A percentile compares a stretch with the other conserved stretches of the same genome.
Evolutionary conservation across 495 filamentous ascomycete species (phyloP).

Genomic region (Cercophora scortea): DNA sequence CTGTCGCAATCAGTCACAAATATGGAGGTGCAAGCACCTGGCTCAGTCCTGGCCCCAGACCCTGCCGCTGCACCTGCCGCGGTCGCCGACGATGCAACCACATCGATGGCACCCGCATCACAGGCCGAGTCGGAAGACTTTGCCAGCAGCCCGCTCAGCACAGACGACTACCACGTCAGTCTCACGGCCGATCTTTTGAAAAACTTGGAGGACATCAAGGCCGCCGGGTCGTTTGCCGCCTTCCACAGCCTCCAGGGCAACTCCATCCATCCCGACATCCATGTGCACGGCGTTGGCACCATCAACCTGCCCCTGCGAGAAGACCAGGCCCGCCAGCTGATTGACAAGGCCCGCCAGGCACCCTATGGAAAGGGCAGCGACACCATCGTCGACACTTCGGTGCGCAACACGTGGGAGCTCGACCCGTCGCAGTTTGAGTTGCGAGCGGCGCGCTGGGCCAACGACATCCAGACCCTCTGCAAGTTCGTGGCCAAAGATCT

Average conservation of each 20-base stretch:
- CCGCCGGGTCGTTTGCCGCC: slow-evolving; percentile 6
- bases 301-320: slow-evolving; percentile 39
- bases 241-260: background rate
- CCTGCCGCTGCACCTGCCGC: too few relatives aligned
- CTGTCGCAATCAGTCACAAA: too few relatives aligned
- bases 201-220: slow-evolving; percentile 3
- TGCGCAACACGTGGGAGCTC: slow-evolving; percentile 47
- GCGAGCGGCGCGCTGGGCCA: too few relatives aligned
- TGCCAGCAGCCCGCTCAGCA: too few relatives aligned
- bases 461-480: slow-evolving; percentile 14
- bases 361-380: slow-evolving; percentile 39
- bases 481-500: slow-evolving; percentile 18
- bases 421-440: slow-evolving; percentile 31
- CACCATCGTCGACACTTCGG: slow-evolving; percentile 38
- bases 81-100: too few relatives aligned
- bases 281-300: too few relatives aligned
- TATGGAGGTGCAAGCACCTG: too few relatives aligned
- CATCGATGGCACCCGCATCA: too few relatives aligned
- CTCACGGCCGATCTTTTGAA: background rate
- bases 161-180: background rate
- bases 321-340: slow-evolving; percentile 32
- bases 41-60: too few relatives aligned
- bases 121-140: too few relatives aligned
- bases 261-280: slow-evolving; percentile 13
- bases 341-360: slow-evolving; percentile 30